Evolutionary conservation across 148 eudicot genomes (phyloP), one percentile per base, ranked within the genome.

Genomic region (Pouteria glomerata): DNA sequence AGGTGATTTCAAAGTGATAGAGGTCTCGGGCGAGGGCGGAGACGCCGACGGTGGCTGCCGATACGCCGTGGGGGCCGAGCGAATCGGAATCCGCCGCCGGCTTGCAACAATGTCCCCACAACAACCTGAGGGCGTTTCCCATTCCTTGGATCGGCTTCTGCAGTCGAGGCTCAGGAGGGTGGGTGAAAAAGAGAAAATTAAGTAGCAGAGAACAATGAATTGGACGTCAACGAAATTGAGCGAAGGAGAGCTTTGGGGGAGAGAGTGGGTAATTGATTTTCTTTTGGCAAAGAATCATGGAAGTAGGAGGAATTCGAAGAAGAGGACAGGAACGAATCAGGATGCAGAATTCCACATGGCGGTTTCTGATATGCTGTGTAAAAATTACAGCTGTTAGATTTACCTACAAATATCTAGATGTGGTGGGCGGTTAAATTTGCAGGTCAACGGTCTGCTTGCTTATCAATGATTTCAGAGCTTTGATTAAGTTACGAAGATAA

Each of bases 1-100:
- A 85, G 50, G 92, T 89, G 81, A 75, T 84, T 78, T 94, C 97
- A 68, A 83, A 94, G 74, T 88, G 85, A 56, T 82, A 89, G 59
- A 94, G 86, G 75, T 94, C 98, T 13, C 76, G 97, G 68, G 93
- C 93, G 2, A 94, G 81, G 57, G 96, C 93, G 3, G 98, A 84
- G 68, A 90, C 85, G 2, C 91, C 91, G 52, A 59, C 89, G 6
- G 77, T 80, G 37, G 81, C 64, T 13, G 83, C 62, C 1, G 90
- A 74, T 37, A 77, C 85, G 0, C 90, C 88, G 66, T 90, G 97
- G 78, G 77, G 90, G 69, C 92, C 89, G n/a, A 52, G 50, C 14
- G 76, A 48, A 33, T 77, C 83, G 10, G 86, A 62, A 1, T 82
- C 87, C 0, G 84, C 57, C n/a, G 88, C 14, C 18, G 93, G 86